These are phyloP conservation scores for Scenedesmus sp. DNA, from an alignment of 163 green algal genomes.

Conservation along the genomic window DNA sequence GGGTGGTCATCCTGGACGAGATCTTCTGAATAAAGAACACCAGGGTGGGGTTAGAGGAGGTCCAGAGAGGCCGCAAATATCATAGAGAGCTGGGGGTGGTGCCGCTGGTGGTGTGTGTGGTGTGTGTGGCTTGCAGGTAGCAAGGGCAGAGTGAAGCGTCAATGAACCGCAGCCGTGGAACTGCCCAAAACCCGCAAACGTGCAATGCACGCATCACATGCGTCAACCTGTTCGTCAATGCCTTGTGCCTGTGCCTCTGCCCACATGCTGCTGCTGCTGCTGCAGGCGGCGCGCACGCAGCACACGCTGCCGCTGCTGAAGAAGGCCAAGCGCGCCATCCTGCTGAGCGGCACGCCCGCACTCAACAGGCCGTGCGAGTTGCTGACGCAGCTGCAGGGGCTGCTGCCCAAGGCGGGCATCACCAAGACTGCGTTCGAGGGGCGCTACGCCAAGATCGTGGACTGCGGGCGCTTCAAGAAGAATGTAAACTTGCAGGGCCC, in stretches of 20 bases:
- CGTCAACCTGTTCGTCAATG: neutral
- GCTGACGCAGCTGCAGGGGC: slow-evolving; percentile 78
- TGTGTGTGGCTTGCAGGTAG: no score
- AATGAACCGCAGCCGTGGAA: no score
- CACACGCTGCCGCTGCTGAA: slow-evolving; percentile 67
- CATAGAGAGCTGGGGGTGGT: no score
- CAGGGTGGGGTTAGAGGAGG: no score
- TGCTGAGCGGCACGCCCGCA: slow-evolving; percentile 93
- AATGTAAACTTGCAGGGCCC: neutral
- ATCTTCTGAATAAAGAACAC: no score
- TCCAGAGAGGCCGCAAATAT: no score
- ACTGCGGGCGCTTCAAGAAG: slow-evolving; percentile 23
- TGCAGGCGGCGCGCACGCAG: slow-evolving; percentile 71
- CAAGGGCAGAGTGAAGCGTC: no score
- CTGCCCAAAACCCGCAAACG: no score
- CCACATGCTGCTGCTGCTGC: neutral
- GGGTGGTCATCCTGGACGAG: no score
- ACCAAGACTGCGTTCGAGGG: slow-evolving; percentile 70
- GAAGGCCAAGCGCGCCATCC: slow-evolving; percentile 72
- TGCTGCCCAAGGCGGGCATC: slow-evolving; percentile 65
- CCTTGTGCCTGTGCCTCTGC: neutral
- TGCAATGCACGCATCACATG: no score
- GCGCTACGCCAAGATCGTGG: slow-evolving; percentile 69
- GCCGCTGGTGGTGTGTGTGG: no score
- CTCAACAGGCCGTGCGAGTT: slow-evolving; percentile 92